Evolutionary conservation across 148 eudicot species (phyloP), one percentile per base, ranked within the genome.

Genomic region (Vaccinium myrtillus): DNA sequence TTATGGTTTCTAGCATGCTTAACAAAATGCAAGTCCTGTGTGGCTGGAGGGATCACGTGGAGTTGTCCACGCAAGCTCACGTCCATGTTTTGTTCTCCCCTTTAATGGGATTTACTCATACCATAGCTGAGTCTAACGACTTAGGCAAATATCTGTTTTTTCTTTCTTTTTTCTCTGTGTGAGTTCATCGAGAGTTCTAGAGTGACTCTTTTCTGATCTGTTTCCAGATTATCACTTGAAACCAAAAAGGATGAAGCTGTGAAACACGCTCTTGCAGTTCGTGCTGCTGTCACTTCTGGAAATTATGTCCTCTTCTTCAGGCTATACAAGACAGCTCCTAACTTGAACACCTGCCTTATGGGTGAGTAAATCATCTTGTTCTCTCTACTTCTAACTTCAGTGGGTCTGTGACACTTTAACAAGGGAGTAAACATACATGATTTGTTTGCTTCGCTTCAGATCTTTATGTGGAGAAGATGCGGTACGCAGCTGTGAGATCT

Each of bases 201-300:
- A 67, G 46, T 86, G 59, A 87, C 74, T 51, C 80, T 43, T 49
- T 10, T 55, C 32, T 71, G 23, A 53, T 84, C 74, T 36, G 55
- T 86, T 89, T 79, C 59, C 92, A 96, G 99, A 86, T 91, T 96
- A 87, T 92, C 98, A 73, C 88, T 81, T 83, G 94, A 93, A 85
- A 91, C 95, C 51, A 93, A 87, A 87, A 91, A 83, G 86, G 94
- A 94, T 86, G 91, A 91, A 87, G 95, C 93, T 84, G 94, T 96
- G 67, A 93, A 88, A 88, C 99, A 96, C 88, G 99, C 99, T 39
- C 98, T 96, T 83, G 89, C 92, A 82, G 98, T 96, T 90, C 91
- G 98, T 80, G 90, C 93, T 23, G 98, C 99, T 46, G 96, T 96
- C 48, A 89, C 96, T 76, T 91, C 97, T 59, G 95, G 95, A 79